phyloP scores from a whole-genome alignment of 768 basidiomycete species.

The Wakefieldia striispora region DNA sequence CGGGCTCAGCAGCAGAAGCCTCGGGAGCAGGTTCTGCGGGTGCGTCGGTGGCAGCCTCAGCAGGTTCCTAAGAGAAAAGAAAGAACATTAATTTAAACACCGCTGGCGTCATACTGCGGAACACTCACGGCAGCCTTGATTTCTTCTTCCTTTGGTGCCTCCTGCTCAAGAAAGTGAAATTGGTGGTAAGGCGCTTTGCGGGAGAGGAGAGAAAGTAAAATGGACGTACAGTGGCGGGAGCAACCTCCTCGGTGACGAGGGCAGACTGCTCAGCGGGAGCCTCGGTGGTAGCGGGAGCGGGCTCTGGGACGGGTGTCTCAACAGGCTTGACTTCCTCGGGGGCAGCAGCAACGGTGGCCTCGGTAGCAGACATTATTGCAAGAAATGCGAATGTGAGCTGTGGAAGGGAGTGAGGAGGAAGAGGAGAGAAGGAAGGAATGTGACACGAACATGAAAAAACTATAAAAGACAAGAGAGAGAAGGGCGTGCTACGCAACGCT shows the following conservation, averaged over 20 bases:
- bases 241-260: conserved; percentile 32
- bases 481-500: conserved; percentile 56
- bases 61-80: conserved; percentile 34
- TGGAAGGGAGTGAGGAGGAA: conserved; percentile 6
- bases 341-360: conserved; percentile 47
- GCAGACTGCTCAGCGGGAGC: conserved; percentile 26
- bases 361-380: conserved; percentile 84
- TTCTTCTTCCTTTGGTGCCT: conserved; percentile 43
- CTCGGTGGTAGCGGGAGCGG: conserved; percentile 28
- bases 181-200: background rate
- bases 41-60: conserved; percentile 25
- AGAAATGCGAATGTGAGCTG: conserved; percentile 56
- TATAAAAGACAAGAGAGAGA: conserved; percentile 60
- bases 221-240: conserved; percentile 36
- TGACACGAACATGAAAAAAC: conserved; percentile 45
- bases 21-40: conserved; percentile 29
- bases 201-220: background rate
- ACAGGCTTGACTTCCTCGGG: conserved; percentile 54
- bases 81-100: background rate
- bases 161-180: conserved; percentile 23
- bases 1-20: conserved; percentile 32
- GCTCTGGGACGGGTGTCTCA: conserved; percentile 37
- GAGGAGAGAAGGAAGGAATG: background rate
- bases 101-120: fast-evolving
- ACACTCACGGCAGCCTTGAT: conserved; percentile 37